Base-by-base conservation (phyloP, 2,329 filamentous ascomycete species). In the Pestalotiopsis sp. region DNA sequence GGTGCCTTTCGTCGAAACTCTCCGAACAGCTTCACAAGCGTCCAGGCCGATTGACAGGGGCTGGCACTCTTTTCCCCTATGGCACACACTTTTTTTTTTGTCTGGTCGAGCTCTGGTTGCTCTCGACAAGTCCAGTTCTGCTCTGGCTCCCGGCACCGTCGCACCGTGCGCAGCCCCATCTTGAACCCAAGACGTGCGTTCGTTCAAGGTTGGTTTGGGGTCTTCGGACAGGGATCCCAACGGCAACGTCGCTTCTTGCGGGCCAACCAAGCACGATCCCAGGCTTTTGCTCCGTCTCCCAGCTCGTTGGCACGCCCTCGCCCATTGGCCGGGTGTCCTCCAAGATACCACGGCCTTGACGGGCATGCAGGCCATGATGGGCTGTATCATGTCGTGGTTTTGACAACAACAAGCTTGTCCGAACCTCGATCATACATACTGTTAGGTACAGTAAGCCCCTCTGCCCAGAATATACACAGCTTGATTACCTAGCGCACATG, bases 161-260 rank as follows among this genome's bases (percentile, higher is more conserved):
- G 59, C 59, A 62, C 36, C 59, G 27, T 62, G 59, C 31, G 59
- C 59, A 36, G 31, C 27, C 59, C 45, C 45, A 52, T 36, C 31
- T 36, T 36, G 25, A 59, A 36, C 31, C 23, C 59, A 62, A 39
- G 31, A 36, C 59, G 59, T 62, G 59, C 17, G 59, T 59, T 36
- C 31, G 31, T 27, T 62, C 59, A 14, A 36, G 59, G 25, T 62
- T 62, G 7, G 45, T 52, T 52, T 52, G 45, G 45, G 45, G 45
- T 52, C 45, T 36, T 36, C n/a, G 20, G 38, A 39, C 59, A 62
- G 36, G 59, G 59, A 62, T 62, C 27, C 31, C 17, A 60, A 62
- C 59, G 31, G 59, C 59, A 62, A 62, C 59, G 27, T 62, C 59
- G 59, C 59, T 62, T 52, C 59, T 62, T 62, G 31, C 59, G 59